Conservation (phyloP, 2,329 filamentous ascomycete species). For the Colletotrichum scovillei region DNA sequence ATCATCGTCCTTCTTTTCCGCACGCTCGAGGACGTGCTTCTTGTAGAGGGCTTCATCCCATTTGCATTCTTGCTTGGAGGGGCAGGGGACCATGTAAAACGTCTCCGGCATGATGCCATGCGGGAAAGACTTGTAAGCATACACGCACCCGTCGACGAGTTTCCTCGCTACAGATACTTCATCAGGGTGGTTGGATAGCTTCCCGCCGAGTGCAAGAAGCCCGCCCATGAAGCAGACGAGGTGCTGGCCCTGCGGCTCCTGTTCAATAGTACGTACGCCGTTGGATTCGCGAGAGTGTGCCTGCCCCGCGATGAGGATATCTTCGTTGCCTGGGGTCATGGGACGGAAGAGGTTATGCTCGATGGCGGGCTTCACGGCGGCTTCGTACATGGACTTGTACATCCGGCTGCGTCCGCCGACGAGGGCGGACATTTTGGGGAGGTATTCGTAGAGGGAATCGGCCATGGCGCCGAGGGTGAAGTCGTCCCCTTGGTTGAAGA, state of each 20-base stretch:
- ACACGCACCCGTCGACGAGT: constrained; percentile 66
- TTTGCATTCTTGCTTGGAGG: constrained; percentile 38
- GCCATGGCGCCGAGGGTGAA: constrained; percentile 66
- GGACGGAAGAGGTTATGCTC: constrained; percentile 77
- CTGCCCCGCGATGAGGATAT: constrained; percentile 66
- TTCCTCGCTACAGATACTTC: constrained; percentile 60
- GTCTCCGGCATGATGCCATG: constrained; percentile 70
- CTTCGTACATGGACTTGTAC: constrained; percentile 73
- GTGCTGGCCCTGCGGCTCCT: constrained; percentile 62
- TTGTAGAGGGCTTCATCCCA: constrained; percentile 49
- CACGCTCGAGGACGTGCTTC: constrained; percentile 40
- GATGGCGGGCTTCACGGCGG: constrained; percentile 68
- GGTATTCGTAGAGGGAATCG: constrained; percentile 70
- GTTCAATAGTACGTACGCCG: constrained; percentile 47
- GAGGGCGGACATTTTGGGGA: constrained; percentile 72
- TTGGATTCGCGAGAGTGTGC: constrained; percentile 14
- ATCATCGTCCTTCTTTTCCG: constrained; percentile 42
- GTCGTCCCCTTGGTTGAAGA: constrained; percentile 47
- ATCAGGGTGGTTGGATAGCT: constrained; percentile 63
- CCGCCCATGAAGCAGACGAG: constrained; percentile 78
- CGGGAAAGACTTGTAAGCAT: constrained; percentile 65
- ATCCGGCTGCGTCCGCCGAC: constrained; percentile 70
- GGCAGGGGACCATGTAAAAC: constrained; percentile 59
- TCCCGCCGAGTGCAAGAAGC: constrained; percentile 75
- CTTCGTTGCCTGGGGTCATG: constrained; percentile 68